A percentile compares a stretch with the other conserved stretches of the same genome.
Evolutionary conservation across 495 filamentous ascomycete genomes (phyloP).

Genomic region (Cryomyces minteri): DNA sequence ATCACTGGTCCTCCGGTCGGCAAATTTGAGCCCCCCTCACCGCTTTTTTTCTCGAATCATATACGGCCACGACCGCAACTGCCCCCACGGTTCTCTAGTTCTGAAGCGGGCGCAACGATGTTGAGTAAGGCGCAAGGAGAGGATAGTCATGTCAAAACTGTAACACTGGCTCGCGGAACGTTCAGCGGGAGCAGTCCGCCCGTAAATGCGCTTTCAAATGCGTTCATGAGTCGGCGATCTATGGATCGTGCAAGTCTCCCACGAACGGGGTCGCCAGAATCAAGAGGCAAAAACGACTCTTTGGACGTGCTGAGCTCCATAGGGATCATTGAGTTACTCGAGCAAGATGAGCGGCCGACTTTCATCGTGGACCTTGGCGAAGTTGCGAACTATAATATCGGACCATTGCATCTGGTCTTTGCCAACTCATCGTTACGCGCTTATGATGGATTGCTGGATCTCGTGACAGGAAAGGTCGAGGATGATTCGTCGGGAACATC

Average conservation of each 20-base stretch:
- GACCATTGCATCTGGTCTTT: conserved; percentile 34
- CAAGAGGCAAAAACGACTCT: conserved; percentile 18
- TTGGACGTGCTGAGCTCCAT: conserved; percentile 34
- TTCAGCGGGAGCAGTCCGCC: conserved; percentile 16
- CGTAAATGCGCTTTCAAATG: neutral
- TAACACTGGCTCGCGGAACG: conserved; percentile 42
- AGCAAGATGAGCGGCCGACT: conserved; percentile 47
- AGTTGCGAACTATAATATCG: conserved; percentile 28
- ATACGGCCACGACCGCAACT: conserved; percentile 26
- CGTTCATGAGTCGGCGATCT: neutral
- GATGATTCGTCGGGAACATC: conserved; percentile 20
- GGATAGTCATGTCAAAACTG: conserved; percentile 35
- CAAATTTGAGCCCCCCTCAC: conserved; percentile 23
- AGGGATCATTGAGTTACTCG: conserved; percentile 43
- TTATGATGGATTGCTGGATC: conserved; percentile 26
- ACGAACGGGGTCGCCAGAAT: conserved; percentile 19
- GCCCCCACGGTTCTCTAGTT: conserved; percentile 33
- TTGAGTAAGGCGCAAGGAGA: conserved; percentile 35
- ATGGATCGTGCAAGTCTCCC: conserved; percentile 10
- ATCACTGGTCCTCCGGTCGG: neutral
- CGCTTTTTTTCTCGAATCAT: conserved; percentile 39
- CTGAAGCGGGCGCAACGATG: conserved; percentile 37
- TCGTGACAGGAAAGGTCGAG: conserved; percentile 27
- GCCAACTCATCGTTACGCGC: conserved; percentile 38
- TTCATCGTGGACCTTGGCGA: conserved; percentile 48